phyloP scores from a whole-genome alignment of 2,329 filamentous ascomycete genomes.

The Aaosphaeria arxii region DNA sequence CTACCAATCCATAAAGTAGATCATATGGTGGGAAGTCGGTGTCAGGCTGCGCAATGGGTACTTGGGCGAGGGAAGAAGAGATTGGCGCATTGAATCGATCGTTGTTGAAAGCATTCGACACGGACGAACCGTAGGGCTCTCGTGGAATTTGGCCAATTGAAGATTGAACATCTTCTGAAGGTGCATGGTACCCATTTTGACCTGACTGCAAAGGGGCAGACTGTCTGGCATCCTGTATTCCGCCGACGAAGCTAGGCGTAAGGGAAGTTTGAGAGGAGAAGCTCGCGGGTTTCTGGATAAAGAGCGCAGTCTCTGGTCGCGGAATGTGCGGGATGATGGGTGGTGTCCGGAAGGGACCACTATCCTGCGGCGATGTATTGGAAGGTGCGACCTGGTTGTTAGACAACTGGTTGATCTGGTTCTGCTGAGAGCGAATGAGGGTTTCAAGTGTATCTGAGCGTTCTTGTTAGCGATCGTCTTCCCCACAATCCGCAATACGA shows the following conservation, averaged over 20 bases:
- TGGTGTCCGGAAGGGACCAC: conserved; percentile 31
- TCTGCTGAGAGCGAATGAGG: conserved; percentile 45
- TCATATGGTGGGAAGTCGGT: conserved; percentile 58
- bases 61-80: conserved; percentile 7
- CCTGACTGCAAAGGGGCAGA: conserved; percentile 14
- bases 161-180: conserved; percentile 19
- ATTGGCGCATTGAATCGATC: conserved; percentile 29
- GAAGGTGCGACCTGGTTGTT: conserved; percentile 20
- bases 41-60: conserved; percentile 29
- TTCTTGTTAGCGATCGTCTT: not conserved
- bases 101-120: conserved; percentile 16
- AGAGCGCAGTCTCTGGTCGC: conserved; percentile 45
- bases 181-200: conserved; percentile 22
- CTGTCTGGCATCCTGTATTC: conserved; percentile 34
- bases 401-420: conserved; percentile 44
- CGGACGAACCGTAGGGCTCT: conserved; percentile 19
- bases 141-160: conserved; percentile 21
- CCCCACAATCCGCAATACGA: too few species aligned
- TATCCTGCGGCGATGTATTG: conserved; percentile 29
- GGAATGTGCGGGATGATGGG: conserved; percentile 40
- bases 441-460: conserved; percentile 45
- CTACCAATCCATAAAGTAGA: conserved; percentile 57
- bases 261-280: conserved; percentile 29
- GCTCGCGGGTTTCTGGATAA: conserved; percentile 42
- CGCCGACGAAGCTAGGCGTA: conserved; percentile 32